Percentiles rank a stretch among this genome's conserved stretches.
phyloP scores from a whole-genome alignment of 495 filamentous ascomycete species.

The Annulohypoxylon maeteangense region DNA sequence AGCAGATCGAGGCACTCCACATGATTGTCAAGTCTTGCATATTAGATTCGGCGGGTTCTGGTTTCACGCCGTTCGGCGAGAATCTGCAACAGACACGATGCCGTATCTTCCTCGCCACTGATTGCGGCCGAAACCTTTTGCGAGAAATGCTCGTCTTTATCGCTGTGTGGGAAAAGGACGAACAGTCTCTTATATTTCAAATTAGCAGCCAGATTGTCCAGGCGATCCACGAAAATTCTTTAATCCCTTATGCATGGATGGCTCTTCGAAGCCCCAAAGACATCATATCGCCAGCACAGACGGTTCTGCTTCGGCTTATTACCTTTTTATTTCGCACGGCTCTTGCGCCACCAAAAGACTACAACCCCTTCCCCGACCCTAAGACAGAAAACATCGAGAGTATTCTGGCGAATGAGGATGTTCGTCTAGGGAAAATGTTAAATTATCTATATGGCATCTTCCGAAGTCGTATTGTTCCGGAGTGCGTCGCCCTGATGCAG shows the following conservation, averaged over 20 bases:
- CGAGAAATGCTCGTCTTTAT: constrained; percentile 94
- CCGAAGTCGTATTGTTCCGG: constrained; percentile 88
- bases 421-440: constrained; percentile 68
- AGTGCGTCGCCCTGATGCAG: constrained; percentile 91
- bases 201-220: constrained; percentile 96
- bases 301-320: constrained; percentile 87
- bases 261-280: constrained; percentile 92
- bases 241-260: constrained; percentile 90
- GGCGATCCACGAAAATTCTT: constrained; percentile 83
- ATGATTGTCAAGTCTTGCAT: constrained; percentile 95
- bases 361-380: constrained; percentile 63
- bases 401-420: constrained; percentile 50
- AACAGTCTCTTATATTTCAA: constrained; percentile 92
- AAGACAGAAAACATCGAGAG: constrained; percentile 52
- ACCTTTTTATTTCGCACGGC: constrained; percentile 81
- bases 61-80: constrained; percentile 64
- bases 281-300: constrained; percentile 93
- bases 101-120: constrained; percentile 85
- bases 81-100: constrained; percentile 88
- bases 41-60: constrained; percentile 71
- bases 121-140: constrained; percentile 86
- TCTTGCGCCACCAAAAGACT: constrained; percentile 59
- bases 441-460: constrained; percentile 93
- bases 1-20: constrained; percentile 91
- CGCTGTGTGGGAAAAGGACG: constrained; percentile 92